Base-by-base conservation (phyloP, 1,139 yeast genomes). In the Spathaspora jeffriesii region DNA sequence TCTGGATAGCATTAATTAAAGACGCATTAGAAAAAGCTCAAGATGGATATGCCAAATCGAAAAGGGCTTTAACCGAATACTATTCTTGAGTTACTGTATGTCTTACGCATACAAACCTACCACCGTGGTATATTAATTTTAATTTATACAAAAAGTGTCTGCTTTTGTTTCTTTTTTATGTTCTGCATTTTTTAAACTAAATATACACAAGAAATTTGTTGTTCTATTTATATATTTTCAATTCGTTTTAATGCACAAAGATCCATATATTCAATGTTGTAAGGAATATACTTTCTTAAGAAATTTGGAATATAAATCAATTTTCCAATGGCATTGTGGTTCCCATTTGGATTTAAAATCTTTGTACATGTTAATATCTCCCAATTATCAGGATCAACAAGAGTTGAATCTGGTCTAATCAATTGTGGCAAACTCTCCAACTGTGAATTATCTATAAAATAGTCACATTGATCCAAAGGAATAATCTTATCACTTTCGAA, bases 21-120 rank as follows among this genome's bases (percentile, higher is more conserved):
- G 82, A 82, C 55, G 88, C 91, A 9, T 70, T 82, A 52, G 68
- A 65, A 3, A 76, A 75, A 50, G 89, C 88, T 7, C 71, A 81
- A 57, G 70, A 68, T 27, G 88, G 81, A 49, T 85, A 84, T 58
- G 67, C 62, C 25, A 71, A 74, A 55, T 83, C 88, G 44, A 81
- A 79, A 61, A 61, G 62, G 40, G 83, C 84, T 42, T 72, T 86
- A 52, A 76, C 81, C 48, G 79, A 76, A 30, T 85, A 79, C 62
- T 86, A 82, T 60, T 81, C 46, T 31, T 46, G 30, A 38, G 41
- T n/a, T 14, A 5, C n/a, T 2, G 15, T n/a, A n/a, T n/a, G n/a
- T n/a, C n/a, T 25, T 25, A 13, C 11, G 28, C 28, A 42, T 32
- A 28, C 5, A 14, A 11, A 5, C 21, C 23, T 32, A 15, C n/a